Conservation (phyloP, 129 eudicot species). For the Centella asiatica region DNA sequence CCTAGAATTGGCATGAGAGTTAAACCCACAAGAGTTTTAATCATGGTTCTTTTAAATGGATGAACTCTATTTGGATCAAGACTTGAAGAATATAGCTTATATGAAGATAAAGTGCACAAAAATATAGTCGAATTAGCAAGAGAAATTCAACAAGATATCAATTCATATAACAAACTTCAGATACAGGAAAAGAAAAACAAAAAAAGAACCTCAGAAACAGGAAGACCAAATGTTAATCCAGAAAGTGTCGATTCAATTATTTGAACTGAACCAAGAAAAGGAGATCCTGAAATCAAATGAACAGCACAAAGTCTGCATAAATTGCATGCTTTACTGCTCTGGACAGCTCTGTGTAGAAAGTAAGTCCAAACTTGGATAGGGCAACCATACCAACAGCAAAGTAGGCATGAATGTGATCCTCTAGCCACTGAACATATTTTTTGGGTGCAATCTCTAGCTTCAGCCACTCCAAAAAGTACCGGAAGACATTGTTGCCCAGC, state of each 20-base stretch:
- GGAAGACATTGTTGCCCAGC: constrained; percentile 89
- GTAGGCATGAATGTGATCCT: constrained; percentile 92
- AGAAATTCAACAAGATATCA: not conserved
- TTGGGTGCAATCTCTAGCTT: constrained; percentile 93
- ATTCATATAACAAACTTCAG: not conserved
- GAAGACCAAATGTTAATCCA: constrained; percentile 88
- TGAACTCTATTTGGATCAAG: not conserved
- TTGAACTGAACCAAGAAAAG: constrained; percentile 85
- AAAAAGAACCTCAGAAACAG: constrained; percentile 76
- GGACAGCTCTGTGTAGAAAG: not conserved
- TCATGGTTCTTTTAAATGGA: not conserved
- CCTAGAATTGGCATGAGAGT: not conserved
- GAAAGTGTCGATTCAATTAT: constrained; percentile 75
- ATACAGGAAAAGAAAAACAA: not conserved
- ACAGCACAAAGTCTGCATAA: constrained; percentile 13
- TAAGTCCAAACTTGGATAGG: constrained; percentile 7
- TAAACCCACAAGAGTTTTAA: not conserved
- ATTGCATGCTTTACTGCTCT: not conserved
- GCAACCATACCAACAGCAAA: constrained; percentile 83
- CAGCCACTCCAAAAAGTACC: constrained; percentile 96
- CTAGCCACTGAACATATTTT: constrained; percentile 66
- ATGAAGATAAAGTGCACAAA: not conserved
- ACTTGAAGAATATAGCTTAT: not conserved
- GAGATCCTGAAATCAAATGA: constrained; percentile 60
- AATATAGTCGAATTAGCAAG: not conserved